Base-by-base conservation (phyloP, 2,329 filamentous ascomycete genomes). In the Calonectria leucothoes region DNA sequence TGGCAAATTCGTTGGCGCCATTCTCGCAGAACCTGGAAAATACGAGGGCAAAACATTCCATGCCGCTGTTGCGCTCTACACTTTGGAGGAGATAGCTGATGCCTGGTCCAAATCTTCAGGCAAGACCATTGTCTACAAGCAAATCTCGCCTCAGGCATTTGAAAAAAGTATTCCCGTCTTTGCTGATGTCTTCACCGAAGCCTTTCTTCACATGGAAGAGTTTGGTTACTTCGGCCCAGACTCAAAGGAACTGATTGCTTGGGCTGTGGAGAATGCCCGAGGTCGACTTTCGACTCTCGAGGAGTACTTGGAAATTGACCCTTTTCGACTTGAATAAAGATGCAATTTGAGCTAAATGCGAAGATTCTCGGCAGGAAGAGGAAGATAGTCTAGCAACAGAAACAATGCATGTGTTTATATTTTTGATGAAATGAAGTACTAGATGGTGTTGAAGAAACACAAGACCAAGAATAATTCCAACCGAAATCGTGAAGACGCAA, bases 11-110 rank as follows among this genome's bases (percentile, higher is more conserved):
- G 74, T 86, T 8, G 84, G 79, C 3, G 81, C 84, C 8, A 85
- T 88, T 27, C 82, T 88, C 0, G 83, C 82, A 1, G 79, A 88
- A 17, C 85, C 86, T 0, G 86, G 86, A 0, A 82, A 83, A 61
- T 86, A 86, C 27, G 81, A 85, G 1, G 87, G 87, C 17, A 85
- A 85, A 74, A 84, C 80, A 4, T 82, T 91, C 35, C 82, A 84
- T 23, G 89, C 84, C 0, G 88, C 88, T 0, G 78, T 81, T 20
- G 82, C 82, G 83, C 72, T 87, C 5, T 82, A 83, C 69, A 77
- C 82, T 6, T 77, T 84, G 10, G 76, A 82, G 2, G 83, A 89
- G 33, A 81, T 89, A 2, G 84, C 83, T 7, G 78, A 80, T 4
- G 81, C 82, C 6, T 82, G 90, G 52, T 80, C 78, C 4, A 82